Conservation (phyloP, 2,329 filamentous ascomycete species). For the Purpureocillium lavendulum region DNA sequence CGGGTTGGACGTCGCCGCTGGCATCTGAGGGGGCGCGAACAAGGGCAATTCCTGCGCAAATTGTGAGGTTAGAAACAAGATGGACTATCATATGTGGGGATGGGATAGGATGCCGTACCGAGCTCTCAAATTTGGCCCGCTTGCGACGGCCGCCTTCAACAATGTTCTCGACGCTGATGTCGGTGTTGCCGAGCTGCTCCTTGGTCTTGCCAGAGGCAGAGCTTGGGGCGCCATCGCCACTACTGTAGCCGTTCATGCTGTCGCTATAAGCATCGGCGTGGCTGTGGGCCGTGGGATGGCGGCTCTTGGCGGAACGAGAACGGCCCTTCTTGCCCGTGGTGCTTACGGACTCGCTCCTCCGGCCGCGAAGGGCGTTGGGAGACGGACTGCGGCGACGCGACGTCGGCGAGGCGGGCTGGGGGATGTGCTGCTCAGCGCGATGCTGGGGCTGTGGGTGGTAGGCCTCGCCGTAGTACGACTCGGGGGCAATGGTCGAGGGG, state of each 20-base stretch:
- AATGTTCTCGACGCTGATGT: constrained; percentile 97
- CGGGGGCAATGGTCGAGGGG: too few species aligned
- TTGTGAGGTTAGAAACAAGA: constrained; percentile 17
- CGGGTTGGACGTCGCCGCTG: constrained; percentile 91
- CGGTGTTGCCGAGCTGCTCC: constrained; percentile 85
- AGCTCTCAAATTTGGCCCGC: constrained; percentile 91
- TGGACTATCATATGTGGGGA: not conserved
- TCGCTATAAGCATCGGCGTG: constrained; percentile 58
- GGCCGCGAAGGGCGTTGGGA: constrained; percentile 57
- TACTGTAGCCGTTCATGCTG: constrained; percentile 69
- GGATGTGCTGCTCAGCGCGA: constrained; percentile 51
- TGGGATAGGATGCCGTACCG: constrained; percentile 53
- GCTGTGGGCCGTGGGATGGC: constrained; percentile 34
- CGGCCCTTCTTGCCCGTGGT: constrained; percentile 56
- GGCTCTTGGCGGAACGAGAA: constrained; percentile 62
- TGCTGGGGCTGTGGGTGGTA: constrained; percentile 39
- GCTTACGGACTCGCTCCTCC: constrained; percentile 67
- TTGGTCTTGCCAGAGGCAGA: constrained; percentile 67
- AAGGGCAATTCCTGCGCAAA: constrained; percentile 75
- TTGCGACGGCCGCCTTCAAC: constrained; percentile 94
- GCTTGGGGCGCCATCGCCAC: constrained; percentile 72
- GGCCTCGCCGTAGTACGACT: constrained; percentile 19
- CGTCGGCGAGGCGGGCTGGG: constrained; percentile 61
- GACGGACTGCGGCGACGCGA: constrained; percentile 74
- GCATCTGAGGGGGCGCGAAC: constrained; percentile 90